A percentile compares a stretch with the other conserved stretches of the same genome.
These are phyloP conservation scores for Cyberlindnera meyerae DNA, from an alignment of 805 yeast genomes.

Conservation along the genomic window DNA sequence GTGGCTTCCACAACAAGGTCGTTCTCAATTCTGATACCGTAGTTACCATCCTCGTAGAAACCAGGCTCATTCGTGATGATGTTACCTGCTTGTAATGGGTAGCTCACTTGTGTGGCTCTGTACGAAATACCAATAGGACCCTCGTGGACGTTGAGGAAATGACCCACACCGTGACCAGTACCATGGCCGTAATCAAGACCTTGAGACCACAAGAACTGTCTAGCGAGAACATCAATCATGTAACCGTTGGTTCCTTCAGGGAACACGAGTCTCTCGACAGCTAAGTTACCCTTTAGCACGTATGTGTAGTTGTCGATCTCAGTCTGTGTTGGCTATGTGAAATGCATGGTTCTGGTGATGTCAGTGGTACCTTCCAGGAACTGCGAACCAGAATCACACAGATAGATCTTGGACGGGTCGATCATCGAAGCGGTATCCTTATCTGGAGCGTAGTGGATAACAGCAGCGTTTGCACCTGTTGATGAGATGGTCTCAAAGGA, in stretches of 20 bases:
- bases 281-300: slow-evolving; percentile 88
- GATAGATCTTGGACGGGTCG: slow-evolving; percentile 61
- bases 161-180: slow-evolving; percentile 97
- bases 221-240: slow-evolving; percentile 73
- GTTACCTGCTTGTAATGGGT: slow-evolving; percentile 61
- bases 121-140: slow-evolving; percentile 83
- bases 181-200: slow-evolving; percentile 93
- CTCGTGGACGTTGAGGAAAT: slow-evolving; percentile 88
- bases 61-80: slow-evolving; percentile 93
- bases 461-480: slow-evolving; percentile 69
- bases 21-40: slow-evolving; percentile 87
- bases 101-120: slow-evolving; percentile 42
- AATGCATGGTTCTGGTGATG: slow-evolving; percentile 83
- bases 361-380: slow-evolving; percentile 94
- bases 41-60: slow-evolving; percentile 82
- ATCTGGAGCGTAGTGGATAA: slow-evolving; percentile 73
- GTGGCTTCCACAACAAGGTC: slow-evolving; percentile 55
- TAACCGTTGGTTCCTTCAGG: slow-evolving; percentile 74
- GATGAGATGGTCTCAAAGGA: slow-evolving; percentile 77
- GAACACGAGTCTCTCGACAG: slow-evolving; percentile 74
- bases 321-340: slow-evolving; percentile 49
- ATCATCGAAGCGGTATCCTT: slow-evolving; percentile 52
- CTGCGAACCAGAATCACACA: slow-evolving; percentile 90
- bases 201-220: slow-evolving; percentile 74
- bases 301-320: slow-evolving; percentile 68